A percentile compares a stretch with the other conserved stretches of the same genome.
These are phyloP conservation scores for Neolentinus lepideus DNA, from an alignment of 1,284 basidiomycete genomes.

Conservation along the genomic window DNA sequence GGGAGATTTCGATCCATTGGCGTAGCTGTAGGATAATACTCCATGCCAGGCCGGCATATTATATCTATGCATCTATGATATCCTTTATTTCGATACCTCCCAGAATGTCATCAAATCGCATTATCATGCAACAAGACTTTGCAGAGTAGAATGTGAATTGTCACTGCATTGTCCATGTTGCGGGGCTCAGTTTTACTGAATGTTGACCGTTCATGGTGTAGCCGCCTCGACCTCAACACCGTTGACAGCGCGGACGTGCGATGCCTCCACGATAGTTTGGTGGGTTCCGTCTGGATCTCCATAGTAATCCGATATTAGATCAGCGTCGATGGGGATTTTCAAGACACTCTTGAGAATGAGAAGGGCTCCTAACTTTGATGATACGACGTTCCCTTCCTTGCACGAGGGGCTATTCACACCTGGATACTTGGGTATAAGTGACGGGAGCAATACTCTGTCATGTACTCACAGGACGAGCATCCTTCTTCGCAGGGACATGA, in stretches of 20 bases:
- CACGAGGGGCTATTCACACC: slow-evolving; percentile 60
- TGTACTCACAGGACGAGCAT: slow-evolving; percentile 60
- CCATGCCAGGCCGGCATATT: no score
- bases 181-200: no score
- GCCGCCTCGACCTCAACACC: slow-evolving; percentile 43
- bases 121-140: no score
- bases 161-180: no score
- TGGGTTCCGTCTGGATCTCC: slow-evolving; percentile 13
- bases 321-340: slow-evolving; percentile 42
- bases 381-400: slow-evolving; percentile 59
- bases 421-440: slow-evolving; percentile 18
- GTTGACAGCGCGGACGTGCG: slow-evolving; percentile 36
- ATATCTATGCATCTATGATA: no score
- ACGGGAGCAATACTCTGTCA: background rate
- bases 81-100: no score
- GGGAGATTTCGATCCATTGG: slow-evolving; percentile 76
- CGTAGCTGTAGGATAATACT: slow-evolving; percentile 21
- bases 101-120: no score
- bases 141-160: no score
- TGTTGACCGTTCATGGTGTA: no score
- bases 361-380: slow-evolving; percentile 67
- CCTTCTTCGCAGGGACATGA: slow-evolving; percentile 67
- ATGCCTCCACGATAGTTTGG: slow-evolving; percentile 51
- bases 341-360: slow-evolving; percentile 61
- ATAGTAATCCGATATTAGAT: slow-evolving; percentile 29